phyloP scores from a whole-genome alignment of 805 yeast species.

The Hanseniaspora guilliermondii region DNA sequence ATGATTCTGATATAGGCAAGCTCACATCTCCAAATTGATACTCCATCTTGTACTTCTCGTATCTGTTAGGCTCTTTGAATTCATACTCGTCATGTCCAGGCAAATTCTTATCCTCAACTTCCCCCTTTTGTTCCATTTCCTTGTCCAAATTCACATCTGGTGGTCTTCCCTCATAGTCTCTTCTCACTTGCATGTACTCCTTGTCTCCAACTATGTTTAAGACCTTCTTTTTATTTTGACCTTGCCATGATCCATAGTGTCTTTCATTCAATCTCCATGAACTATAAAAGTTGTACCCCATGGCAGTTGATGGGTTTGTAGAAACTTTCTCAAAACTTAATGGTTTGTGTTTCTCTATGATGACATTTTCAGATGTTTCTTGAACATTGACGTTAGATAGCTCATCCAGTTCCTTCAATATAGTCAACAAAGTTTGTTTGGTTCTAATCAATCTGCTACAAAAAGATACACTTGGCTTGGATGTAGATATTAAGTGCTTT shows the following conservation, averaged over 20 bases:
- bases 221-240: conserved; percentile 57
- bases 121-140: conserved; percentile 32
- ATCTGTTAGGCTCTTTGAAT: conserved; percentile 29
- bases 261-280: conserved; percentile 75
- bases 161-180: conserved; percentile 67
- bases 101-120: conserved; percentile 19
- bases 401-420: conserved; percentile 37
- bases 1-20: conserved; percentile 62
- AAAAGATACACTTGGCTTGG: conserved; percentile 45
- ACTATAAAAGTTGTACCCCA: conserved; percentile 44
- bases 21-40: conserved; percentile 32
- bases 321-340: background rate
- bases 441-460: conserved; percentile 67
- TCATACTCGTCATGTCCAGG: conserved; percentile 18
- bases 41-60: conserved; percentile 25
- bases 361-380: background rate
- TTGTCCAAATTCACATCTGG: conserved; percentile 31
- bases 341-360: conserved; percentile 14
- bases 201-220: conserved; percentile 56
- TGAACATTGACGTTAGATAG: conserved; percentile 14
- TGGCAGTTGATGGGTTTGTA: conserved; percentile 20
- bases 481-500: conserved; percentile 23
- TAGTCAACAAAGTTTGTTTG: conserved; percentile 58
- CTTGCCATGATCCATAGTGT: conserved; percentile 75
- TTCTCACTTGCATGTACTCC: conserved; percentile 64